Conservation (phyloP, 805 yeast genomes). For the Starmerella sirachaensis region DNA sequence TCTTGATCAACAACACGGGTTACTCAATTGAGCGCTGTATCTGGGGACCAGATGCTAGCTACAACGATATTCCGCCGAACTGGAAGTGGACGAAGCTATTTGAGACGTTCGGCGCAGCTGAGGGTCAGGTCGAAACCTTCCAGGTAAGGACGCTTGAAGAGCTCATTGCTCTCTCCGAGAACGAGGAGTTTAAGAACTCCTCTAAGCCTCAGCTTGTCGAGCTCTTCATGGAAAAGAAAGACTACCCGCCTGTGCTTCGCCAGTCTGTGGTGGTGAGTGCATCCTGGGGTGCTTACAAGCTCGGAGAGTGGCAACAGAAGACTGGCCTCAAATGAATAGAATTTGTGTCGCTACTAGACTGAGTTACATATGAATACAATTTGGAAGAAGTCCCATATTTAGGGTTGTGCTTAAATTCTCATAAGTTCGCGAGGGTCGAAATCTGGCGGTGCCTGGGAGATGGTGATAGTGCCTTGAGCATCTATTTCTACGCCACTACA, state of each 20-base stretch:
- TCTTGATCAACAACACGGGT: constrained; percentile 73
- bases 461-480: constrained; percentile 20
- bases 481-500: constrained; percentile 24
- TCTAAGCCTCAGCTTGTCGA: constrained; percentile 43
- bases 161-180: constrained; percentile 30
- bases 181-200: constrained; percentile 29
- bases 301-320: constrained; percentile 14
- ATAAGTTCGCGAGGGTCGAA: constrained; percentile 15
- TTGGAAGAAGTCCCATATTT: background rate
- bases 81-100: constrained; percentile 75
- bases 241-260: constrained; percentile 51
- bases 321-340: constrained; percentile 10
- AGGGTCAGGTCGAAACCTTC: constrained; percentile 25
- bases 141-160: constrained; percentile 33
- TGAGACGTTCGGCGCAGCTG: constrained; percentile 38
- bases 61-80: constrained; percentile 68
- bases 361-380: background rate
- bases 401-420: background rate
- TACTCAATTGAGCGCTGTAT: constrained; percentile 84
- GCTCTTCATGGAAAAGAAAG: constrained; percentile 45
- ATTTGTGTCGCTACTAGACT: background rate
- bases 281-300: constrained; percentile 17
- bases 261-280: constrained; percentile 15
- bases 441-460: constrained; percentile 22
- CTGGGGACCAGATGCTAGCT: constrained; percentile 60